Base-by-base conservation (phyloP, 1,139 yeast genomes). In the Diutina catenulata region DNA sequence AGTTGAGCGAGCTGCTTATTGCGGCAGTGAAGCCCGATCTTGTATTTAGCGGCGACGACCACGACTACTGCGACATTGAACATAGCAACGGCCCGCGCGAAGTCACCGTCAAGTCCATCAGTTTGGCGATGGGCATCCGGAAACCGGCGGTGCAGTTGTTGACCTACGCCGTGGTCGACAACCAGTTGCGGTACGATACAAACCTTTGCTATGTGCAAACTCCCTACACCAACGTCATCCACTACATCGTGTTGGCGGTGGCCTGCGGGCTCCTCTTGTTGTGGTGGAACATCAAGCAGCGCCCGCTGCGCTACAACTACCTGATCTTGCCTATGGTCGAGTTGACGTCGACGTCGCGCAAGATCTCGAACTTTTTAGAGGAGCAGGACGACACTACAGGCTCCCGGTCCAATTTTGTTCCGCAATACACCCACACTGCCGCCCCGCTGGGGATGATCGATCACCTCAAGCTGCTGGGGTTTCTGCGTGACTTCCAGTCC, bases 31-130 rank as follows among this genome's bases (percentile, higher is more conserved):
- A 55, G 31, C 76, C 76, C 0, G 66, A 61, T 28, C 40, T 68
- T 36, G 50, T 70, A 11, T 83, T 87, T 52, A 79, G 94, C 3
- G 98, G 98, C 1, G 98, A 91, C 53, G 98, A 91, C 53, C 98
- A 91, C 58, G 98, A 91, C 55, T 88, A 86, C 47, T 91, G 98
- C 57, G 87, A 81, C 45, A 72, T 82, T 11, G 57, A 61, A 10
- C 95, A 87, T 49, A 47, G 50, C 11, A n/a, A 19, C 14, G 24
- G 24, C 3, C 29, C 23, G n/a, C 49, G 68, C 24, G 77, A 71
- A 46, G 56, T 72, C 41, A 71, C 76, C 22, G 75, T 73, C 25
- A 73, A 73, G 47, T 69, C 77, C 19, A 65, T 73, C 8, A 68
- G 75, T 35, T 69, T 74, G 76, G 78, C 79, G 20, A 73, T 72